Conservation (phyloP, 352 stramenopile species). For the Phytopythium oedochilum region DNA sequence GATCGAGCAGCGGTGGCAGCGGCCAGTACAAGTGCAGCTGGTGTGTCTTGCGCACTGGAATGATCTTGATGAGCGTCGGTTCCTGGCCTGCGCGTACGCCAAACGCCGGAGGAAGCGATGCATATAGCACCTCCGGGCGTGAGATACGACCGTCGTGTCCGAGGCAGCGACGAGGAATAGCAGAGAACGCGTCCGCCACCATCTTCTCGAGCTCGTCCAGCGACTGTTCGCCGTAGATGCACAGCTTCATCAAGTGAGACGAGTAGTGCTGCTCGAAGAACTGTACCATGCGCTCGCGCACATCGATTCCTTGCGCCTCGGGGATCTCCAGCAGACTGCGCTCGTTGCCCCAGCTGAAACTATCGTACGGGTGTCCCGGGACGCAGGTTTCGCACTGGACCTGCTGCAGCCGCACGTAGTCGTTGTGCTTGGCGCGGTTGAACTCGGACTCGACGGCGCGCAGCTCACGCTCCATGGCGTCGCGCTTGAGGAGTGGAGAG, state of each 20-base stretch:
- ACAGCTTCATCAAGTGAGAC: conserved; percentile 64
- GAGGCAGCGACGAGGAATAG: conserved; percentile 19
- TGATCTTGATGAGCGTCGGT: conserved; percentile 28
- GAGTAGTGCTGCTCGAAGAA: conserved; percentile 64
- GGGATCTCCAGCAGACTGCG: conserved; percentile 44
- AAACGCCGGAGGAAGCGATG: conserved; percentile 18
- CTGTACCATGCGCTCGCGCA: conserved; percentile 41
- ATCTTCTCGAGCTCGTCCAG: conserved; percentile 56
- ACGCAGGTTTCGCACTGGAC: conserved; percentile 58
- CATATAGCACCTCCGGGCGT: not conserved
- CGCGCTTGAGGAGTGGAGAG: conserved; percentile 64
- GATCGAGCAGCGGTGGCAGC: conserved; percentile 32
- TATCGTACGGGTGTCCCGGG: conserved; percentile 50
- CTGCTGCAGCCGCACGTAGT: conserved; percentile 60
- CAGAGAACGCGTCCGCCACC: conserved; percentile 44
- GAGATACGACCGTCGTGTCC: not conserved
- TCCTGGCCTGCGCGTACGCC: conserved; percentile 19
- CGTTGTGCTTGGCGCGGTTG: conserved; percentile 52
- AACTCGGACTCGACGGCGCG: conserved; percentile 86
- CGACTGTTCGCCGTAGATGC: conserved; percentile 55
- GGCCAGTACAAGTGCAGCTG: conserved; percentile 45
- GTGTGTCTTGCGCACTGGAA: conserved; percentile 44
- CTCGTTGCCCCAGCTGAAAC: conserved; percentile 80
- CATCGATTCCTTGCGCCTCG: conserved; percentile 28
- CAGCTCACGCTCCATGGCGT: conserved; percentile 77